phyloP scores from a whole-genome alignment of 129 eudicot genomes.

The Arctium lappa region DNA sequence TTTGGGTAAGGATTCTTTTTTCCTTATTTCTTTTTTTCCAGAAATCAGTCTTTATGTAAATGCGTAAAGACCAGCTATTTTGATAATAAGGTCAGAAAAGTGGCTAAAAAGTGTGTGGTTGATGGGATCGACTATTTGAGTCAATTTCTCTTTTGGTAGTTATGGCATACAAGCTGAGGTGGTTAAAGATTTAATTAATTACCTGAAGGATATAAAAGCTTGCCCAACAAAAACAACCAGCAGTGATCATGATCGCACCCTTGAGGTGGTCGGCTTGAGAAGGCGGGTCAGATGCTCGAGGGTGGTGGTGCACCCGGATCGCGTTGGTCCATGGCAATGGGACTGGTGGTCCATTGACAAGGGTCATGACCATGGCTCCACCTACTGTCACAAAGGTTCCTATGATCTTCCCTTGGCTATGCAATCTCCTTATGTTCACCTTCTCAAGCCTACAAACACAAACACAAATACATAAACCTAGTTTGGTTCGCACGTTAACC shows the following conservation, averaged over 20 bases:
- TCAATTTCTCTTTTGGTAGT: too few relatives aligned
- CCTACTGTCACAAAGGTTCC: slow-evolving; percentile 73
- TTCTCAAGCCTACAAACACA: slow-evolving; percentile 53
- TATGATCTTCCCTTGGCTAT: slow-evolving; percentile 68
- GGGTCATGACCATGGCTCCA: slow-evolving; percentile 90
- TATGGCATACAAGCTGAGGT: neutral
- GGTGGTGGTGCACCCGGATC: slow-evolving; percentile 24
- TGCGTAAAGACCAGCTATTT: too few relatives aligned
- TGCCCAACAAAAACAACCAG: slow-evolving; percentile 80
- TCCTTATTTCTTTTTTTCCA: too few relatives aligned
- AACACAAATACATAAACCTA: neutral
- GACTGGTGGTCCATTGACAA: slow-evolving; percentile 52
- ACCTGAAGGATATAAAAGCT: slow-evolving; percentile 48
- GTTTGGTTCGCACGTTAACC: neutral
- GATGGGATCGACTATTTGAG: too few relatives aligned
- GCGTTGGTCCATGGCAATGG: slow-evolving; percentile 48
- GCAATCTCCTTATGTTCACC: slow-evolving; percentile 44
- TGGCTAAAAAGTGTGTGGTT: too few relatives aligned
- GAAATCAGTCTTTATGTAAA: too few relatives aligned
- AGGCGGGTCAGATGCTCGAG: slow-evolving; percentile 7
- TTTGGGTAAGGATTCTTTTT: too few relatives aligned
- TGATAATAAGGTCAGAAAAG: too few relatives aligned
- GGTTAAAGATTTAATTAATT: neutral
- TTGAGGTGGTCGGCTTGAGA: slow-evolving; percentile 45
- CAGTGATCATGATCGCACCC: slow-evolving; percentile 77